Evolutionary conservation across 345 rosid species (phyloP).

Genomic region (Pistacia atlantica): DNA sequence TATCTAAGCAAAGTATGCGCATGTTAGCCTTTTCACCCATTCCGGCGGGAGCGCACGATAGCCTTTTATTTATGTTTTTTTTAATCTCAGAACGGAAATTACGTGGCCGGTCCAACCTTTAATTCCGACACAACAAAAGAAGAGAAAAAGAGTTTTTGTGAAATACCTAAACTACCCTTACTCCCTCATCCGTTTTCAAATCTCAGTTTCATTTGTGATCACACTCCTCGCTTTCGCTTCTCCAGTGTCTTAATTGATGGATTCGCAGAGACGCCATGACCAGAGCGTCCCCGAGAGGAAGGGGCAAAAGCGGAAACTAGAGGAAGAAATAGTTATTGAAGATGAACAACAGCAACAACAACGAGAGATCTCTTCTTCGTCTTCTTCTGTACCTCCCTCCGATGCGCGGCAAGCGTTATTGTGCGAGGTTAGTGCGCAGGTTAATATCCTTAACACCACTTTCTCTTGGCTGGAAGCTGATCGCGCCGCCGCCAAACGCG

Average conservation of each 20-base stretch:
- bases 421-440: slow-evolving; percentile 72
- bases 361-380: slow-evolving; percentile 48
- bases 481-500: slow-evolving; percentile 95
- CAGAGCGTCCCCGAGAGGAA: slow-evolving; percentile 77
- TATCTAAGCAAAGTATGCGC: slow-evolving; percentile 3
- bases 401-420: slow-evolving; percentile 65
- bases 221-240: slow-evolving; percentile 28
- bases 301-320: slow-evolving; percentile 93
- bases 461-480: slow-evolving; percentile 91
- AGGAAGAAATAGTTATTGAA: slow-evolving; percentile 53
- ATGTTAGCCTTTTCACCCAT: not conserved
- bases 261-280: slow-evolving; percentile 56
- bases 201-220: slow-evolving; percentile 22
- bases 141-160: not conserved
- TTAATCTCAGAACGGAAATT: slow-evolving; percentile 7
- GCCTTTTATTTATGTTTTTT: not conserved
- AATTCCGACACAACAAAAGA: slow-evolving; percentile 4
- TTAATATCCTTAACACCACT: slow-evolving; percentile 59
- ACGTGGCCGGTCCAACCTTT: slow-evolving; percentile 17
- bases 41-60: slow-evolving; percentile 25
- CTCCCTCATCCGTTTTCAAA: slow-evolving; percentile 41
- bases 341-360: slow-evolving; percentile 31
- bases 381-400: slow-evolving; percentile 27
- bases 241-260: slow-evolving; percentile 34
- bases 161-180: slow-evolving; percentile 58